Evolutionary conservation across 2,329 filamentous ascomycete genomes (phyloP).

Genomic region (Exutisphaerella laricina): DNA sequence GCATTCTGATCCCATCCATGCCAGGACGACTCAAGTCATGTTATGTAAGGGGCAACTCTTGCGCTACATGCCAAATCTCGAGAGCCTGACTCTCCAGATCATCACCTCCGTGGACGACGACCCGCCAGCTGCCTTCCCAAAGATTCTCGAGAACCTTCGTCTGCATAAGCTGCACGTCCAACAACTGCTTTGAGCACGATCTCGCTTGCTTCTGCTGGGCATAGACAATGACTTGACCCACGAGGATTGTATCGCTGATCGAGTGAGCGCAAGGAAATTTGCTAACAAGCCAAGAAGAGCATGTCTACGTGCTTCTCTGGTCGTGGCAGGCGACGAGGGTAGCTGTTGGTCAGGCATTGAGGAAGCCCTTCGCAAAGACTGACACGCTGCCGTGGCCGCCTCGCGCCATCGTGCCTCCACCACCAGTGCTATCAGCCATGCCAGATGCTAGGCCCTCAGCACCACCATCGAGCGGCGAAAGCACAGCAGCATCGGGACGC

Average conservation of each 20-base stretch:
- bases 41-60: too few relatives aligned
- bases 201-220: slow-evolving; percentile 10
- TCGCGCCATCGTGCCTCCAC: background rate
- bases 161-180: slow-evolving; percentile 9
- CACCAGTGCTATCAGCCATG: background rate
- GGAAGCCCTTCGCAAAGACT: background rate
- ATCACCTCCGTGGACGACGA: slow-evolving; percentile 10
- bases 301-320: slow-evolving; percentile 7
- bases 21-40: too few relatives aligned
- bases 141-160: slow-evolving; percentile 6
- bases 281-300: slow-evolving; percentile 2
- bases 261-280: slow-evolving; percentile 4
- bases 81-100: slow-evolving; percentile 4
- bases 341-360: slow-evolving; percentile 1
- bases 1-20: too few relatives aligned
- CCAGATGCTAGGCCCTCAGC: background rate
- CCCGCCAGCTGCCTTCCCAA: slow-evolving; percentile 1
- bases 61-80: slow-evolving; percentile 2
- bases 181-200: slow-evolving; percentile 6
- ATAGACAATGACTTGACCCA: slow-evolving; percentile 2
- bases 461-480: background rate
- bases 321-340: slow-evolving; percentile 1
- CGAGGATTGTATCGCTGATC: slow-evolving; percentile 7
- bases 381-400: slow-evolving; percentile 2
- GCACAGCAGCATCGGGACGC: too few relatives aligned